phyloP scores from a whole-genome alignment of 371 early-diverging fungal genomes.

The Vittaforma corneae region DNA sequence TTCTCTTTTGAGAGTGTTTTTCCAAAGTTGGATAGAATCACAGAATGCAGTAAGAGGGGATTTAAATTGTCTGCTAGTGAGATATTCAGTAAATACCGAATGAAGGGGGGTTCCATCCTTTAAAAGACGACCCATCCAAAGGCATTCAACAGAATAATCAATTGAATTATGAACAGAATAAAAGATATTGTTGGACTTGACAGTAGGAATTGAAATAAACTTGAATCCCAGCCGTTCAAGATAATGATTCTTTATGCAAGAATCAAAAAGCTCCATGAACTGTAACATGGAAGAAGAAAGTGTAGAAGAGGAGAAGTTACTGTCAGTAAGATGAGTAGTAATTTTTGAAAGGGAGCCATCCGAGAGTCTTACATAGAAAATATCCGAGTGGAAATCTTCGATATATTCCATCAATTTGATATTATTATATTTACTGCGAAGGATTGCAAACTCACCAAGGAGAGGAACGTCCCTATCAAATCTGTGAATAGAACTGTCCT shows the following conservation, averaged over 20 bases:
- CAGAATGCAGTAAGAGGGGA: neutral
- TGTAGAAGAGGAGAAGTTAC: neutral
- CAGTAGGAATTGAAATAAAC: neutral
- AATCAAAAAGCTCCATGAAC: slow-evolving; percentile 3
- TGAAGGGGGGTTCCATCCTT: neutral
- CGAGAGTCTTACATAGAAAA: neutral
- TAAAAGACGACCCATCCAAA: neutral
- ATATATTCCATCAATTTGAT: slow-evolving; percentile 10
- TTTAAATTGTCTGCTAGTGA: neutral
- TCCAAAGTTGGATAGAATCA: neutral
- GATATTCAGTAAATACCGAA: neutral
- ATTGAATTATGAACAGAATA: neutral
- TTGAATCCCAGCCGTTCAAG: neutral
- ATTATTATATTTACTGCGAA: slow-evolving; percentile 7
- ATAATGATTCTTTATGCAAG: neutral
- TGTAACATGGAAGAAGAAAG: neutral
- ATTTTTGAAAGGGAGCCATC: slow-evolving; percentile 1
- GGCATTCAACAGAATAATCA: neutral
- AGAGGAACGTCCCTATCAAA: neutral
- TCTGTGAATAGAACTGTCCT: too few species aligned
- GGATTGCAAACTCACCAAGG: neutral
- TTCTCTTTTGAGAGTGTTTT: slow-evolving; percentile 1
- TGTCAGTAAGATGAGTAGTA: neutral
- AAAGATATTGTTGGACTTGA: neutral
- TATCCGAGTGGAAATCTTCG: slow-evolving; percentile 4